Evolutionary conservation across 495 filamentous ascomycete species (phyloP).

Genomic region (Durotheca rogersii): DNA sequence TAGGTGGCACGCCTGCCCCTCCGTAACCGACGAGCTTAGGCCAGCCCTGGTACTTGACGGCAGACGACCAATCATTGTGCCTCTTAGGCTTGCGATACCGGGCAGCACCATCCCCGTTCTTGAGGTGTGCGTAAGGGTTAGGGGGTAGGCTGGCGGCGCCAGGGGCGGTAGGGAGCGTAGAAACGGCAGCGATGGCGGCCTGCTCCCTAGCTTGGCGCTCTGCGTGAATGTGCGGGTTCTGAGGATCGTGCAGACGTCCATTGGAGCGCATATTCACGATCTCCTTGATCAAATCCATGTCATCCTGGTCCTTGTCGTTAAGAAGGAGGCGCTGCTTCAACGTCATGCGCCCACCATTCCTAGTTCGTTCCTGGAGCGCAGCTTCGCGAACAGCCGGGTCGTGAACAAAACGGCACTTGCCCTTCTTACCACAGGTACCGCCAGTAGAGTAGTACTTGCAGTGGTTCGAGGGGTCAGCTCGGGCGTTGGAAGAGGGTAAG

Average conservation of each 20-base stretch:
- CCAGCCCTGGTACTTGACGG: conserved; percentile 14
- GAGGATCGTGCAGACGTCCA: conserved; percentile 34
- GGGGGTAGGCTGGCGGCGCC: conserved; percentile 36
- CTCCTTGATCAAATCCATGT: conserved; percentile 55
- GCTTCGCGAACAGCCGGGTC: conserved; percentile 54
- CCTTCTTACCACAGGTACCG: conserved; percentile 62
- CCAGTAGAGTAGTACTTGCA: conserved; percentile 63
- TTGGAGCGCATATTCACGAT: conserved; percentile 40
- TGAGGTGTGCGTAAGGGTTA: conserved; percentile 31
- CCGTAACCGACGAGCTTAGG: conserved; percentile 8
- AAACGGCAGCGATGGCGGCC: conserved; percentile 11
- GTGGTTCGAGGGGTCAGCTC: conserved; percentile 55
- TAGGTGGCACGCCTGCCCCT: conserved; percentile 18
- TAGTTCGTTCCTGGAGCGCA: conserved; percentile 52
- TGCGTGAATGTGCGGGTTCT: conserved; percentile 10
- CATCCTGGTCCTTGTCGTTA: conserved; percentile 60
- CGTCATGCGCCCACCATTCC: conserved; percentile 57
- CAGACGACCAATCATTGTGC: conserved; percentile 15
- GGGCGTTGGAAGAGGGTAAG: conserved; percentile 44
- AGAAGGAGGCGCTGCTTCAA: conserved; percentile 55
- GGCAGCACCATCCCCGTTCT: conserved; percentile 21
- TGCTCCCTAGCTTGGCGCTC: conserved; percentile 24
- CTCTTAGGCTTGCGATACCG: conserved; percentile 26
- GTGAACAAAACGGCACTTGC: conserved; percentile 65
- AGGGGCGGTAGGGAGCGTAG: conserved; percentile 32